These are phyloP conservation scores for Schwanniomyces pseudopolymorphus DNA, from an alignment of 805 yeast genomes.

Conservation along the genomic window DNA sequence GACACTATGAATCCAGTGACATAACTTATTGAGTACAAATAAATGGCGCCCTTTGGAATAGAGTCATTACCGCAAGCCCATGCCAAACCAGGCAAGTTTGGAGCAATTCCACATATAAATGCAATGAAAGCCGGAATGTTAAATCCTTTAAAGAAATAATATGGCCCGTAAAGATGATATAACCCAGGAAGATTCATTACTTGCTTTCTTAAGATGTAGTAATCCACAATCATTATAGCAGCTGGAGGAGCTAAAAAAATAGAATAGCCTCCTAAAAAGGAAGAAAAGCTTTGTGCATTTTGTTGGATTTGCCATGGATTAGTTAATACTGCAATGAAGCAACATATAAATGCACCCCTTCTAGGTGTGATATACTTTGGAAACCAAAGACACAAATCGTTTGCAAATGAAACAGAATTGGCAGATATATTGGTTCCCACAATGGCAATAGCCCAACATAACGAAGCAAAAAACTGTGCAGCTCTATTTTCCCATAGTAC, in stretches of 20 bases:
- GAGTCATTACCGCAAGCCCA: constrained; percentile 7
- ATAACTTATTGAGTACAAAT: constrained; percentile 9
- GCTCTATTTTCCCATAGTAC: constrained; percentile 25
- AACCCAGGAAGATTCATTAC: not conserved
- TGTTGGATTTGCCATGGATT: constrained; percentile 16
- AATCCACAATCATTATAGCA: constrained; percentile 11
- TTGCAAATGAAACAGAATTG: constrained; percentile 13
- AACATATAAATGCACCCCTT: constrained; percentile 8
- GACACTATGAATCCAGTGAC: constrained; percentile 5
- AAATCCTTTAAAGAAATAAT: not conserved
- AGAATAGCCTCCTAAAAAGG: constrained; percentile 14
- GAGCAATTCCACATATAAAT: constrained; percentile 18
- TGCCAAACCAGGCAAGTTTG: constrained; percentile 13
- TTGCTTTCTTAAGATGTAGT: not conserved
- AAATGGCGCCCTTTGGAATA: constrained; percentile 7
- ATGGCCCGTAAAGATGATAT: too few relatives aligned
- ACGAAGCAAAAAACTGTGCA: constrained; percentile 14
- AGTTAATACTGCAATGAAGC: constrained; percentile 7
- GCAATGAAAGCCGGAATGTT: constrained; percentile 8
- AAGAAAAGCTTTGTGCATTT: constrained; percentile 10
- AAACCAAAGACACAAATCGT: constrained; percentile 11
- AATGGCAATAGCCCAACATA: constrained; percentile 12
- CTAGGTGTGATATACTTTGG: constrained; percentile 10
- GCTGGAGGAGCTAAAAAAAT: constrained; percentile 13
- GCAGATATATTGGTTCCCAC: constrained; percentile 13